Conservation (phyloP, 106 monocot genomes). For the Dendrobium catenatum region DNA sequence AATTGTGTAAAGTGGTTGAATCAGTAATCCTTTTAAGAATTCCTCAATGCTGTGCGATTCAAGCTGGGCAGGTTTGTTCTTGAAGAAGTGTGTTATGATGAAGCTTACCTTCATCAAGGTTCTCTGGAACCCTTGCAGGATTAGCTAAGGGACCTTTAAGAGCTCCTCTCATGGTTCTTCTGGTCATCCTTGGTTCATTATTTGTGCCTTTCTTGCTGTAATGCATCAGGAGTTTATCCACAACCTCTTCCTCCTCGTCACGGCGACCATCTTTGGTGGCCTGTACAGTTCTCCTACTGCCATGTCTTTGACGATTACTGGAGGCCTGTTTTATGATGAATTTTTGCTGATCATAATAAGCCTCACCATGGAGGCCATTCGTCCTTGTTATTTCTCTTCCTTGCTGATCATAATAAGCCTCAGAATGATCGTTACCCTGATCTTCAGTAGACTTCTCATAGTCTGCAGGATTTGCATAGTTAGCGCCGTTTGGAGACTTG, state of each 20-base stretch:
- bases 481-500: not conserved
- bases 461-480: not conserved
- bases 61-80: no score
- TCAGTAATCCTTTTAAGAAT: not conserved
- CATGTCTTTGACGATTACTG: conserved; percentile 9
- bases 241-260: no score
- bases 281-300: not conserved
- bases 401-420: no score
- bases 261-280: no score
- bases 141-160: no score
- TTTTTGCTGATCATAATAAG: not conserved
- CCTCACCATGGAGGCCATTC: conserved; percentile 4
- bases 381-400: not conserved
- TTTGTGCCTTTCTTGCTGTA: no score
- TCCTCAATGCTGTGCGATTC: not conserved
- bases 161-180: not conserved
- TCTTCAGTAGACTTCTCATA: not conserved
- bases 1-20: no score
- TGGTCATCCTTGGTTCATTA: not conserved
- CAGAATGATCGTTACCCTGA: not conserved
- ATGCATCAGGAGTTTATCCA: no score
- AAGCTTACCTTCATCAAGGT: no score
- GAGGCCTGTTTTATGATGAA: not conserved
- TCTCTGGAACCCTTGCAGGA: no score
- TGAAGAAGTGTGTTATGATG: no score